phyloP scores from a whole-genome alignment of 352 stramenopile genomes.

The Pythium rishiriense region DNA sequence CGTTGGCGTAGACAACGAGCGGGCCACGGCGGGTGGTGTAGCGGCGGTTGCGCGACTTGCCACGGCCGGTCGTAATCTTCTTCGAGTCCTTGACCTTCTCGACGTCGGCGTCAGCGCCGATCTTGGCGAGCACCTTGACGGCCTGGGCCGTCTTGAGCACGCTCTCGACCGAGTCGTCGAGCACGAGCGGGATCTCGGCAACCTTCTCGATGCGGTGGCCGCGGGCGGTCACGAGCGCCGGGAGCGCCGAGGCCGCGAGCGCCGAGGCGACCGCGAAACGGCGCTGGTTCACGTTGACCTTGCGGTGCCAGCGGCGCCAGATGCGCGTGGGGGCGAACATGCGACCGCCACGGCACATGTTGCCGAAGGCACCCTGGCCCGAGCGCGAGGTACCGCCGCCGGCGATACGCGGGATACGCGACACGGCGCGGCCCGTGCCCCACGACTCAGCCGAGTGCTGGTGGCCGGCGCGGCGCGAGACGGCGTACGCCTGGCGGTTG shows the following conservation, averaged over 20 bases:
- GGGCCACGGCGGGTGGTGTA: constrained; percentile 95
- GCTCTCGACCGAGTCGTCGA: constrained; percentile 91
- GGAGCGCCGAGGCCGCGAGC: constrained; percentile 96
- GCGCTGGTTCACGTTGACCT: constrained; percentile 98
- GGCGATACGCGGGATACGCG: constrained; percentile 99
- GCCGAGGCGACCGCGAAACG: constrained; percentile 97
- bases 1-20: constrained; percentile 96
- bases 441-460: constrained; percentile 97
- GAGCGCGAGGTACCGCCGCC: constrained; percentile 97
- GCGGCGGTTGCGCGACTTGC: constrained; percentile 98
- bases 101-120: constrained; percentile 95
- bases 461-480: constrained; percentile 95
- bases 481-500: constrained; percentile 97
- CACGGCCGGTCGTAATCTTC: constrained; percentile 97
- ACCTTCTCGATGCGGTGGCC: constrained; percentile 98
- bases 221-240: constrained; percentile 97
- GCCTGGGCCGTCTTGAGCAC: constrained; percentile 96
- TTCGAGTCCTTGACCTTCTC: constrained; percentile 98
- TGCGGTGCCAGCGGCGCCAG: constrained; percentile 99
- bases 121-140: constrained; percentile 92
- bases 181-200: constrained; percentile 97
- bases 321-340: constrained; percentile 99
- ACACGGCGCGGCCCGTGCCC: constrained; percentile 98
- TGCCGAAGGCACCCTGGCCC: constrained; percentile 98
- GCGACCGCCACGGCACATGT: constrained; percentile 98